phyloP scores from a whole-genome alignment of 2,329 filamentous ascomycete species.

The Trichophyton mentagrophytes region DNA sequence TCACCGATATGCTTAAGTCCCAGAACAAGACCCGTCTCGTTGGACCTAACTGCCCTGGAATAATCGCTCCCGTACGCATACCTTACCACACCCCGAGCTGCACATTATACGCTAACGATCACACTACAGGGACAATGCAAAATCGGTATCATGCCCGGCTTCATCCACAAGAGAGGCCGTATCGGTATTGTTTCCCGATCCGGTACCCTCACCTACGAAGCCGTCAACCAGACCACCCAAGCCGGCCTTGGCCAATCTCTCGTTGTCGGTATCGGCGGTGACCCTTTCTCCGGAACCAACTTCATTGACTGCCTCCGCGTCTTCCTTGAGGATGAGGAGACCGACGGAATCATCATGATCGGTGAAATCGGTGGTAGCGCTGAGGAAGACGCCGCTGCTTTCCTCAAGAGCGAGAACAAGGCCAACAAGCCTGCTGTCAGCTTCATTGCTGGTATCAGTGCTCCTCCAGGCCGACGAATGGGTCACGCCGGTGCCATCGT shows the following conservation, averaged over 20 bases:
- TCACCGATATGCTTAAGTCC: conserved; percentile 94
- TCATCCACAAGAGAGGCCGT: conserved; percentile 99
- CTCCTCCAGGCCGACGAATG: conserved; percentile 92
- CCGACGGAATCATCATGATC: conserved; percentile 99
- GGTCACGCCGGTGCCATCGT: conserved; percentile 98
- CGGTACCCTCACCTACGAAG: conserved; percentile 97
- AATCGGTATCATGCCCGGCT: conserved; percentile 99
- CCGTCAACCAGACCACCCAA: conserved; percentile 98
- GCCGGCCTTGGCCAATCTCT: conserved; percentile 94
- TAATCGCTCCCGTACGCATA: conserved; percentile 60
- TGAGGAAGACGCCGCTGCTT: conserved; percentile 96
- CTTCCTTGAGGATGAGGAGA: conserved; percentile 91
- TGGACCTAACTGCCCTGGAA: conserved; percentile 94
- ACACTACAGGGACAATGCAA: conserved; percentile 77
- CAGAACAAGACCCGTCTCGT: conserved; percentile 95
- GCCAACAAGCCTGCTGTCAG: conserved; percentile 90
- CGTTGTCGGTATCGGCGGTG: conserved; percentile 94
- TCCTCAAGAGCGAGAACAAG: conserved; percentile 83
- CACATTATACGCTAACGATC: not conserved
- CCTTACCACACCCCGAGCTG: not conserved
- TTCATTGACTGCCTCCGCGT: conserved; percentile 99
- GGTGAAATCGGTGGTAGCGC: conserved; percentile 96
- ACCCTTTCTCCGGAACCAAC: conserved; percentile 97
- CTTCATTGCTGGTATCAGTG: conserved; percentile 97
- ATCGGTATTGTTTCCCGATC: conserved; percentile 98